Percentiles rank a stretch among this genome's conserved stretches.
phyloP scores from a whole-genome alignment of 73 alveolate genomes.

The Paramecium tetraurelia region DNA sequence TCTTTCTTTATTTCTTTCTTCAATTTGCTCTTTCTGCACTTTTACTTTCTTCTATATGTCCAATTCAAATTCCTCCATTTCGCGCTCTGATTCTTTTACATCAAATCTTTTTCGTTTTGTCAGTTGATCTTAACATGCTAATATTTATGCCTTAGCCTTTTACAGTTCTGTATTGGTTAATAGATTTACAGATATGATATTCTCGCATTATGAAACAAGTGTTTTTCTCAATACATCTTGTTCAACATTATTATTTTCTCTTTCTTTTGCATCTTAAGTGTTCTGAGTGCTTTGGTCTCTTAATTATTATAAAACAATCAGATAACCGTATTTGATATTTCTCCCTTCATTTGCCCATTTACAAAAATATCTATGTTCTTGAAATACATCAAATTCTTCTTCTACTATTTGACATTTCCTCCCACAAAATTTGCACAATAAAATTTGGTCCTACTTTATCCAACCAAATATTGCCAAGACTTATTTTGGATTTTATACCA shows the following conservation, averaged over 20 bases:
- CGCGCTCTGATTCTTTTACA: background rate
- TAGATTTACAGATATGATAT: background rate
- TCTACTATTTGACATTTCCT: background rate
- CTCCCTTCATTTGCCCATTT: constrained; percentile 15
- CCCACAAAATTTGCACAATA: constrained; percentile 39
- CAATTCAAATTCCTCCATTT: background rate
- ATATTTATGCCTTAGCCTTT: background rate
- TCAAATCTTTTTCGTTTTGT: background rate
- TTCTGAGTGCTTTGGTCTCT: background rate
- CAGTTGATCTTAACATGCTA: background rate
- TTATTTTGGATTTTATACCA: background rate
- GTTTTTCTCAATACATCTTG: background rate
- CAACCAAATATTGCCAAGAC: constrained; percentile 39
- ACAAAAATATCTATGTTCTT: constrained; percentile 34
- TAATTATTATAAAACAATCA: background rate
- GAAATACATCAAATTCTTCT: constrained; percentile 4
- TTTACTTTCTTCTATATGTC: background rate
- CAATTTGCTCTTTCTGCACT: background rate
- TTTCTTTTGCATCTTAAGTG: background rate
- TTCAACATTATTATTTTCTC: background rate
- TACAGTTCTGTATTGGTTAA: background rate
- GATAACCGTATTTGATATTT: background rate
- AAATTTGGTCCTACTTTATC: background rate
- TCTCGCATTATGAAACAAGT: background rate
- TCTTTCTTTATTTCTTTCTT: background rate